A percentile compares a stretch with the other conserved stretches of the same genome.
Conservation (phyloP, 2,329 filamentous ascomycete species). For the Venturia nashicola region DNA sequence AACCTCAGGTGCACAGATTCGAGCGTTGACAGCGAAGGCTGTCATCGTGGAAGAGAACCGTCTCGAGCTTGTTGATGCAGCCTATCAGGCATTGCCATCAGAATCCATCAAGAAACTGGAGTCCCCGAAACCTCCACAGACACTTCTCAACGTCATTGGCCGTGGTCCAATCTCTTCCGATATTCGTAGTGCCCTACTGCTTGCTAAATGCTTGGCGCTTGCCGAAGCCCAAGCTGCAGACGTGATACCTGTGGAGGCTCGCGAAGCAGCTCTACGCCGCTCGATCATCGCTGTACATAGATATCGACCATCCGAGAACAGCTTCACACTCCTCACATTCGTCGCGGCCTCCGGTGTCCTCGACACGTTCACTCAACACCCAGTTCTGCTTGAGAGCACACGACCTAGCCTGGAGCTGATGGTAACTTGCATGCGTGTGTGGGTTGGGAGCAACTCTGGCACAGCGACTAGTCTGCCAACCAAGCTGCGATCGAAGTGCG, state of each 20-base stretch:
- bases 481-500: not conserved
- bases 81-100: slow-evolving; percentile 40
- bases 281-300: slow-evolving; percentile 28
- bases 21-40: slow-evolving; percentile 46
- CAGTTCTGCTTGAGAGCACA: slow-evolving; percentile 6
- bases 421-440: slow-evolving; percentile 5
- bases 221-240: slow-evolving; percentile 26
- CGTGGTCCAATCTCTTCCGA: slow-evolving; percentile 45
- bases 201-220: slow-evolving; percentile 46
- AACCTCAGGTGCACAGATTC: slow-evolving; percentile 56
- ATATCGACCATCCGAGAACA: slow-evolving; percentile 25
- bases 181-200: slow-evolving; percentile 43
- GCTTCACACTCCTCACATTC: slow-evolving; percentile 33
- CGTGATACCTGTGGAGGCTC: slow-evolving; percentile 13
- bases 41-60: slow-evolving; percentile 43
- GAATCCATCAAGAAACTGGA: slow-evolving; percentile 18
- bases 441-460: slow-evolving; percentile 7
- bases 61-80: slow-evolving; percentile 37
- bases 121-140: slow-evolving; percentile 16
- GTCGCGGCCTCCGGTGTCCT: slow-evolving; percentile 32
- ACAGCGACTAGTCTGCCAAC: not conserved
- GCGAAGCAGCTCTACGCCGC: slow-evolving; percentile 21
- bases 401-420: slow-evolving; percentile 3
- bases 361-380: slow-evolving; percentile 22
- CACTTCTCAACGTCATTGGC: slow-evolving; percentile 34